Conservation (phyloP, 2,329 filamentous ascomycete genomes). For the Didymella sp. region DNA sequence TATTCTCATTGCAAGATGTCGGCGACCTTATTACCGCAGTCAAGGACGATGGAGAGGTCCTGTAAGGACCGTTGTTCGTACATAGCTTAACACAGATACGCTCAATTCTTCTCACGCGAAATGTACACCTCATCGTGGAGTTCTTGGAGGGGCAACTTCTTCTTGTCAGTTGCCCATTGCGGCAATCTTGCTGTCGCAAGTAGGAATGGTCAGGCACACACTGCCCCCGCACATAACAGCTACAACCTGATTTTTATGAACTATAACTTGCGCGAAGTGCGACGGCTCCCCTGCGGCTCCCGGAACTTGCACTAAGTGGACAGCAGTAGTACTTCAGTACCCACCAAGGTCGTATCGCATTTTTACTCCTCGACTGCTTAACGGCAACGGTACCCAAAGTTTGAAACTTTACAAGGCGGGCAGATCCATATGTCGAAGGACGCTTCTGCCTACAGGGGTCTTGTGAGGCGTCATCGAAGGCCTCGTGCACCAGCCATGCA, state of each 20-base stretch:
- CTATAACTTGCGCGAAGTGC: constrained; percentile 3
- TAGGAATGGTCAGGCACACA: constrained; percentile 10
- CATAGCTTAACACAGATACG: neutral
- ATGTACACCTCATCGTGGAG: neutral
- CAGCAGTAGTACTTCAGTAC: constrained; percentile 2
- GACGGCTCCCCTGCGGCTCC: constrained; percentile 7
- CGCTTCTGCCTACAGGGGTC: neutral
- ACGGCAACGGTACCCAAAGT: constrained; percentile 5
- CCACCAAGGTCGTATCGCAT: constrained; percentile 7
- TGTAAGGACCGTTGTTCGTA: constrained; percentile 2
- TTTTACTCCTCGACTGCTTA: neutral
- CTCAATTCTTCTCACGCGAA: neutral
- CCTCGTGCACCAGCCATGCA: neutral
- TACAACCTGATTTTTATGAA: constrained; percentile 7
- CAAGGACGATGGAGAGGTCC: neutral
- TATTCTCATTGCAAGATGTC: neutral
- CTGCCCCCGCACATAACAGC: neutral
- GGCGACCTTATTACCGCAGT: neutral
- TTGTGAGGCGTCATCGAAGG: neutral
- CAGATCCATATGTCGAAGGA: neutral
- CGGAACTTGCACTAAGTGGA: constrained; percentile 10
- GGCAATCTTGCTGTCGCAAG: neutral
- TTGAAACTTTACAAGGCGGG: neutral
- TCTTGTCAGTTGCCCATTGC: neutral
- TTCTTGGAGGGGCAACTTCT: neutral